phyloP scores from a whole-genome alignment of 805 yeast species.

The Jamesozyma lodderae region DNA sequence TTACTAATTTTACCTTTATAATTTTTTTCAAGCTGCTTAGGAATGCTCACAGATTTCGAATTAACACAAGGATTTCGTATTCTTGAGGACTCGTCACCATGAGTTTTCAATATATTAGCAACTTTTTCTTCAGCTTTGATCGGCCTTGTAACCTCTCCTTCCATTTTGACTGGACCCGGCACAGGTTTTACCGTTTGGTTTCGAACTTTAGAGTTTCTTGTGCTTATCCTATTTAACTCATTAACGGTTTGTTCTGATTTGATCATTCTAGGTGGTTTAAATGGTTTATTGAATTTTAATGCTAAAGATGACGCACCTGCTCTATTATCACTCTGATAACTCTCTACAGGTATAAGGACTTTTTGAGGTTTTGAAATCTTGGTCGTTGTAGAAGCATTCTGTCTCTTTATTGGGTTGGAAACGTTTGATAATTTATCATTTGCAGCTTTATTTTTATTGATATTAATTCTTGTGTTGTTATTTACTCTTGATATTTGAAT shows the following conservation, averaged over 20 bases:
- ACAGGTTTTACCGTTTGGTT: neutral
- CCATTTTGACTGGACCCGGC: no score
- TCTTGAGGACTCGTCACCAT: no score
- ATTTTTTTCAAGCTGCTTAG: no score
- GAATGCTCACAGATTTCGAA: no score
- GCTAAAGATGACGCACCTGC: slow-evolving; percentile 11
- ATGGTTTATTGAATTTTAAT: slow-evolving; percentile 23
- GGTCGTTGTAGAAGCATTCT: neutral
- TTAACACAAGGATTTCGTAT: no score
- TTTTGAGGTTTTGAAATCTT: neutral
- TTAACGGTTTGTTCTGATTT: neutral
- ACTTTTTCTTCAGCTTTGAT: no score
- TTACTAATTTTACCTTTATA: no score
- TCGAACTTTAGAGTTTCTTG: slow-evolving; percentile 4
- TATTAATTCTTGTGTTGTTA: neutral
- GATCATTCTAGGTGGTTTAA: slow-evolving; percentile 21
- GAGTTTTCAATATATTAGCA: no score
- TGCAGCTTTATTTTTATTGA: neutral
- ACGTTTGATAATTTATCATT: neutral
- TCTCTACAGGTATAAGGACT: neutral
- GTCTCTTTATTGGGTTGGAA: neutral
- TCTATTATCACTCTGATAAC: neutral
- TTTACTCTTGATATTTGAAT: slow-evolving; percentile 6
- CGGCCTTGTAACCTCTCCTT: no score
- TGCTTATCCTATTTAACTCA: slow-evolving; percentile 9